Evolutionary conservation across 345 rosid genomes (phyloP).

Genomic region (Trapa incisa): DNA sequence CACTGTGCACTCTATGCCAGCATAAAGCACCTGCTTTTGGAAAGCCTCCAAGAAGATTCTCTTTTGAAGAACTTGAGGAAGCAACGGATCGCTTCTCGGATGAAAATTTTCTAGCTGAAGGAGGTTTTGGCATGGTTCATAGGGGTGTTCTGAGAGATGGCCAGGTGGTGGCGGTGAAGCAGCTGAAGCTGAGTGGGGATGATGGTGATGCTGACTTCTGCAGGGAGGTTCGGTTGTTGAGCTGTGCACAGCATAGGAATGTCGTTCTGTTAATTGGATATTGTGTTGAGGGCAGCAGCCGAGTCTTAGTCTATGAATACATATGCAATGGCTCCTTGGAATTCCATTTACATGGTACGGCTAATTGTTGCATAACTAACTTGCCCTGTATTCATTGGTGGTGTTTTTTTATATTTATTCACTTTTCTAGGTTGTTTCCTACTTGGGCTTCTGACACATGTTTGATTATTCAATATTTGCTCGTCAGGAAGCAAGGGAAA

Average conservation of each 20-base stretch:
- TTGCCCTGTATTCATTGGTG: neutral
- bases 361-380: neutral
- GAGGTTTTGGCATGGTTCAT: conserved; percentile 51
- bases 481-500: conserved; percentile 29
- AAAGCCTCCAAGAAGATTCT: conserved; percentile 51
- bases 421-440: neutral
- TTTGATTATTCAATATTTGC: neutral
- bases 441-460: conserved; percentile 2
- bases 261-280: conserved; percentile 58
- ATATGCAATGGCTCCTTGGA: conserved; percentile 67
- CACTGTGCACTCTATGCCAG: conserved; percentile 61
- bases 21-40: conserved; percentile 58
- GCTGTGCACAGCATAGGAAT: conserved; percentile 71
- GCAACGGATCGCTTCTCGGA: conserved; percentile 58
- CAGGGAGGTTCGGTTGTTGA: conserved; percentile 58
- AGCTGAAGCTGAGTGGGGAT: conserved; percentile 29
- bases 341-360: conserved; percentile 54
- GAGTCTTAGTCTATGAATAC: conserved; percentile 58
- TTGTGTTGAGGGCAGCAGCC: conserved; percentile 38
- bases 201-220: conserved; percentile 59
- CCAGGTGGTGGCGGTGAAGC: conserved; percentile 60
- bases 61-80: conserved; percentile 40
- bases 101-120: conserved; percentile 46
- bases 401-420: neutral
- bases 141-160: conserved; percentile 46